Conservation (phyloP, 2,329 filamentous ascomycete genomes). For the Penicillium hordei region DNA sequence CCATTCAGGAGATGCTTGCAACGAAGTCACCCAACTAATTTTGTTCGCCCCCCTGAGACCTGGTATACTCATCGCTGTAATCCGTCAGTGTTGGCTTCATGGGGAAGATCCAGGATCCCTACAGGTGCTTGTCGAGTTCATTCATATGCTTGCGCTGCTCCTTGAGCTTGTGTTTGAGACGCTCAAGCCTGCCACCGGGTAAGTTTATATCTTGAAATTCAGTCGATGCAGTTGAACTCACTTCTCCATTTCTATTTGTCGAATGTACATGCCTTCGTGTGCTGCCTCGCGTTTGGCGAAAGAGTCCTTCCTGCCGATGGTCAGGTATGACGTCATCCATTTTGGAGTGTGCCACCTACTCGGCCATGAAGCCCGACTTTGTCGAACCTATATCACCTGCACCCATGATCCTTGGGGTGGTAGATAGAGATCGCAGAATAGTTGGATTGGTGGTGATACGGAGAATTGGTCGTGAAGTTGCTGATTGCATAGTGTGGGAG, state of each 20-base stretch:
- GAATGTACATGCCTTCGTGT: slow-evolving; percentile 19
- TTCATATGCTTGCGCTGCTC: slow-evolving; percentile 28
- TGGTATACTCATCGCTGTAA: slow-evolving; percentile 18
- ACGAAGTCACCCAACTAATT: slow-evolving; percentile 4
- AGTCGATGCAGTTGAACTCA: background rate
- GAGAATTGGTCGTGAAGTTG: slow-evolving; percentile 20
- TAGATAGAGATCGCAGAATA: slow-evolving; percentile 19
- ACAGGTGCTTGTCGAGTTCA: slow-evolving; percentile 31
- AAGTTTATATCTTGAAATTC: background rate
- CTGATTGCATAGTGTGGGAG: slow-evolving; percentile 17
- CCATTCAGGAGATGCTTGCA: background rate
- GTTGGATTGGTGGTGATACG: slow-evolving; percentile 8
- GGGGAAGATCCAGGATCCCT: background rate
- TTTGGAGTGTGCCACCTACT: slow-evolving; percentile 19
- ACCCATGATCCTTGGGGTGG: slow-evolving; percentile 18
- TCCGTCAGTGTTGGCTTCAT: background rate
- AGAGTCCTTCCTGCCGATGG: slow-evolving; percentile 21
- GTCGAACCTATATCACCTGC: slow-evolving; percentile 26
- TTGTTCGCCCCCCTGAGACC: slow-evolving; percentile 21
- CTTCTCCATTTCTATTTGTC: slow-evolving; percentile 25
- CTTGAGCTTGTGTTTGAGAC: slow-evolving; percentile 22
- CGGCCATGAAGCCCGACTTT: slow-evolving; percentile 29
- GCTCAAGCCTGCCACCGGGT: slow-evolving; percentile 12
- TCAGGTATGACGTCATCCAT: slow-evolving; percentile 25
- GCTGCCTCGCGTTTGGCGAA: slow-evolving; percentile 23